These are phyloP conservation scores for Blastocystis sp. DNA, from an alignment of 352 stramenopile genomes.

Conservation along the genomic window DNA sequence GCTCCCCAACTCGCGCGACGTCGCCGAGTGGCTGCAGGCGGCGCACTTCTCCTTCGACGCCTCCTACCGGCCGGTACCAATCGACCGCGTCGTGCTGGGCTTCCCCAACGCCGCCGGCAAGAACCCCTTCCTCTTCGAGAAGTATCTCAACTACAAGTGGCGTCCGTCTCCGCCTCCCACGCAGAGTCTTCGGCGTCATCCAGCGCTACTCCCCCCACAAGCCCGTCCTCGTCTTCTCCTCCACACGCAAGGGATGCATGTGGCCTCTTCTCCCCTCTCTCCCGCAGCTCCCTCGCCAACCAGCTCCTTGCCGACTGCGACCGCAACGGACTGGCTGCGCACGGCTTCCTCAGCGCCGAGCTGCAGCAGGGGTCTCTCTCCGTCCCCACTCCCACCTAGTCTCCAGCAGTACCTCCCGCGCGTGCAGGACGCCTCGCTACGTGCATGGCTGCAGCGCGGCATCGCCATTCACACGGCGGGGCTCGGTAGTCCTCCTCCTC, in stretches of 20 bases:
- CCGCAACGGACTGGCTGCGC: neutral
- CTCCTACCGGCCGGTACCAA: conserved; percentile 88
- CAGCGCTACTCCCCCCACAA: conserved; percentile 81
- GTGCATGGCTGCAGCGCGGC: conserved; percentile 87
- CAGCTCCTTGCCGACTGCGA: neutral
- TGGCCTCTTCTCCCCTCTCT: neutral
- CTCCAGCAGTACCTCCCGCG: neutral
- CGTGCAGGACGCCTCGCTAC: conserved; percentile 74
- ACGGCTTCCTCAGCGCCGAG: conserved; percentile 66
- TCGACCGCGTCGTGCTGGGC: conserved; percentile 92
- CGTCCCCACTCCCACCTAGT: neutral
- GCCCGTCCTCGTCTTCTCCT: conserved; percentile 84
- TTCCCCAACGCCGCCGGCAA: conserved; percentile 67
- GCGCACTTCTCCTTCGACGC: conserved; percentile 90
- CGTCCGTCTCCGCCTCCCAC: conserved; percentile 43
- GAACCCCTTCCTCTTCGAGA: conserved; percentile 66
- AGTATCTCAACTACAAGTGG: conserved; percentile 49
- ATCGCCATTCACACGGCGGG: conserved; percentile 90
- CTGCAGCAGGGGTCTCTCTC: conserved; percentile 59
- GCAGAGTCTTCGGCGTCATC: conserved; percentile 79
- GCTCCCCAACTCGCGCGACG: conserved; percentile 92
- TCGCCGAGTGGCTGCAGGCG: conserved; percentile 86
- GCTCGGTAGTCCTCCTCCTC: conserved; percentile 57
- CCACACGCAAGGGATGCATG: conserved; percentile 41
- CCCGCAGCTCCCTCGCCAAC: neutral